Evolutionary conservation across 2,329 filamentous ascomycete species (phyloP).

Genomic region (Penicillium oxalicum): DNA sequence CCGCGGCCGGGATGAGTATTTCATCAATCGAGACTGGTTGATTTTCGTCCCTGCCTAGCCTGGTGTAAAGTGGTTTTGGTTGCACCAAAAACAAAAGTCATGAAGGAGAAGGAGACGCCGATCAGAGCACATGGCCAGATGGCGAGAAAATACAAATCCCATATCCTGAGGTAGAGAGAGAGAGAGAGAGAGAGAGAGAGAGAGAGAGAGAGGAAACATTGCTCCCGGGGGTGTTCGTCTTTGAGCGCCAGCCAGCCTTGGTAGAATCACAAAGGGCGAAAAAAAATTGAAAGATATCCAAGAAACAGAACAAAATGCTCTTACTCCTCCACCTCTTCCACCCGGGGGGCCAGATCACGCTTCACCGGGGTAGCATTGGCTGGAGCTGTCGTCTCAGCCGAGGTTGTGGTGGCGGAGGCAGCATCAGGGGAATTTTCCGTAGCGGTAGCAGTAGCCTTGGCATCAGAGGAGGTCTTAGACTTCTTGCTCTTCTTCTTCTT

Average conservation of each 20-base stretch:
- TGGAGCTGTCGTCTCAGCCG: constrained; percentile 31
- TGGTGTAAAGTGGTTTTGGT: too few species aligned
- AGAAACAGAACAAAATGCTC: not conserved
- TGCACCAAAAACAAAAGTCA: too few species aligned
- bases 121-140: too few species aligned
- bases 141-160: too few species aligned
- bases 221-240: too few species aligned
- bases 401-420: constrained; percentile 31
- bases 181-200: too few species aligned
- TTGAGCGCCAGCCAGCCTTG: not conserved
- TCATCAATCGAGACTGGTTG: too few species aligned
- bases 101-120: too few species aligned
- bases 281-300: not conserved
- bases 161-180: too few species aligned
- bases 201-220: too few species aligned
- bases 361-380: constrained; percentile 27
- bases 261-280: not conserved
- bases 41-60: too few species aligned
- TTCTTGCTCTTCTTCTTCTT: constrained; percentile 40
- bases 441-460: constrained; percentile 1
- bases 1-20: too few species aligned
- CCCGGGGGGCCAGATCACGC: constrained; percentile 39
- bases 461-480: constrained; percentile 16
- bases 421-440: constrained; percentile 11
- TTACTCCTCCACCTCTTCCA: constrained; percentile 44